Conservation (phyloP, 768 basidiomycete genomes). For the Megacollybia marginata region DNA sequence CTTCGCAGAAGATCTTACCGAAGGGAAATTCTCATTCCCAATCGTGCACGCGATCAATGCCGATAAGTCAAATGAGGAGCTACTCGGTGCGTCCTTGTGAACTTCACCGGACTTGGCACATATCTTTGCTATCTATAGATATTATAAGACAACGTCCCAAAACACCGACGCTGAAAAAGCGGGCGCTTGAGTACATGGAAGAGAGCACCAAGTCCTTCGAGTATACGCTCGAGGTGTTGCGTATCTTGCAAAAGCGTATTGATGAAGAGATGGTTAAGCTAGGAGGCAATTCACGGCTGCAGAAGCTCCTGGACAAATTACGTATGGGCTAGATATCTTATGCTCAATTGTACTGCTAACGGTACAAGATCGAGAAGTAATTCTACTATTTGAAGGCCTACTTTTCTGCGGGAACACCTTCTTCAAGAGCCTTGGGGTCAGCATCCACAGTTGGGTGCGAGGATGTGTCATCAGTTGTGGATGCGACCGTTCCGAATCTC, state of each 20-base stretch:
- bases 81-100: conserved; percentile 52
- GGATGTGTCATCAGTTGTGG: too few relatives aligned
- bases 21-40: conserved; percentile 98
- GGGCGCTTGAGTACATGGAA: conserved; percentile 76
- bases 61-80: conserved; percentile 66
- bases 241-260: conserved; percentile 39
- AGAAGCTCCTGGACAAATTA: conserved; percentile 1
- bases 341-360: not conserved
- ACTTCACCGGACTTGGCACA: not conserved
- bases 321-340: not conserved
- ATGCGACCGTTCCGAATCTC: too few relatives aligned
- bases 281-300: conserved; percentile 1
- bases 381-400: too few relatives aligned
- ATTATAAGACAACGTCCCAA: conserved; percentile 84
- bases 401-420: too few relatives aligned
- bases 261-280: conserved; percentile 1
- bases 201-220: conserved; percentile 77
- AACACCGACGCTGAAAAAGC: conserved; percentile 71
- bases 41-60: conserved; percentile 85
- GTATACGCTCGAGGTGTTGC: conserved; percentile 72
- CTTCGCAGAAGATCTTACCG: conserved; percentile 89
- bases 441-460: too few relatives aligned
- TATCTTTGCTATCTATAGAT: conserved; percentile 38
- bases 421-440: too few relatives aligned
- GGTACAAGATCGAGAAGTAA: not conserved